phyloP scores from a whole-genome alignment of 2,329 filamentous ascomycete genomes.

The Aspergillus sojae region DNA sequence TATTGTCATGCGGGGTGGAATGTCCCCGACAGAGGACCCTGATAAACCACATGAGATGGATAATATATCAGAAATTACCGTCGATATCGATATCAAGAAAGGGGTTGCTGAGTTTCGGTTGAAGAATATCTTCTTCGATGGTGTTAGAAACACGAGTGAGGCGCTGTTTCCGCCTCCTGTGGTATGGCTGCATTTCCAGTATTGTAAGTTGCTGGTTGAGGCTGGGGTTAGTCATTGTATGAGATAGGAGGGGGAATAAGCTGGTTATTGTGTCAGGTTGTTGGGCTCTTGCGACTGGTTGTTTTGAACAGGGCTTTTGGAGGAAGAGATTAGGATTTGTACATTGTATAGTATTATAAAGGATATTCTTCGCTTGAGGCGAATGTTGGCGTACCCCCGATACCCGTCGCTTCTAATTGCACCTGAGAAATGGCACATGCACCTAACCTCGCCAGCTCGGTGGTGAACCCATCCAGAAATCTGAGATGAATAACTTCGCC shows the following conservation, averaged over 20 bases:
- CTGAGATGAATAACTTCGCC: neutral
- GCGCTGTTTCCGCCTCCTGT: neutral
- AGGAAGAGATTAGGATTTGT: too few relatives aligned
- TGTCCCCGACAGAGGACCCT: neutral
- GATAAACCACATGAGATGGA: neutral
- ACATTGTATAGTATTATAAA: too few relatives aligned
- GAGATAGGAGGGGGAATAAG: neutral
- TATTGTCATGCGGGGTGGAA: neutral
- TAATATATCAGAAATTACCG: neutral
- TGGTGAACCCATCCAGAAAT: neutral
- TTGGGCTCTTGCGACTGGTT: too few relatives aligned
- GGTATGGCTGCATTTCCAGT: constrained; percentile 8
- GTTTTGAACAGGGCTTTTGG: too few relatives aligned
- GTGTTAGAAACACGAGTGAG: neutral
- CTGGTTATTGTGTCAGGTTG: too few relatives aligned
- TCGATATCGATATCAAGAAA: neutral
- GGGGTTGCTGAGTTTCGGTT: neutral
- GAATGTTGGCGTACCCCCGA: too few relatives aligned
- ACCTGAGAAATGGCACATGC: neutral
- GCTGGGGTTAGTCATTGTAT: constrained; percentile 2
- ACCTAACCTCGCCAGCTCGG: neutral
- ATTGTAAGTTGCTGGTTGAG: constrained; percentile 7
- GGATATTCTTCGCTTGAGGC: too few relatives aligned
- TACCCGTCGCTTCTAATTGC: too few relatives aligned
- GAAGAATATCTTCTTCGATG: constrained; percentile 6